Base-by-base conservation (phyloP, 1,284 basidiomycete genomes). In the Trichosporon sp. region DNA sequence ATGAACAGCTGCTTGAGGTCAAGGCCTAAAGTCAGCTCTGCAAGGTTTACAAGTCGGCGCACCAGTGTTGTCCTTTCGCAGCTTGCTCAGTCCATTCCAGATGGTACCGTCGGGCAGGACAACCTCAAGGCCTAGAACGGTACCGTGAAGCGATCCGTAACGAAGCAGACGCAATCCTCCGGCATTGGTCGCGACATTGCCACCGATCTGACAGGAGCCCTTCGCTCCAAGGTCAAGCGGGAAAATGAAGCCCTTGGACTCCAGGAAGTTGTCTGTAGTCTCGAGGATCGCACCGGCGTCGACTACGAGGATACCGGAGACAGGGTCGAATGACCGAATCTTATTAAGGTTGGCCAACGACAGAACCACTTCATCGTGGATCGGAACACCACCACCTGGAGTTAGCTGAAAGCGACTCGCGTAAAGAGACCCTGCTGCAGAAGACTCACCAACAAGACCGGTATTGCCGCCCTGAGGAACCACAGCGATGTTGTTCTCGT, bases 381-480 rank as follows among this genome's bases (percentile, higher is more conserved):
- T 80, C 0, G 96, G 95, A 10, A 97, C 91, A 66, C 93, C 89
- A 21, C 96, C 96, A n/a, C 96, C 92, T 68, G 62, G 5, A n/a
- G 16, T 54, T 32, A 63, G 64, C n/a, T 13, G 21, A 8, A n/a
- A 2, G 21, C n/a, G n/a, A n/a, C n/a, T n/a, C n/a, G n/a, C n/a
- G n/a, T n/a, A n/a, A n/a, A n/a, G n/a, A n/a, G n/a, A n/a, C n/a
- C 7, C 27, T 8, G 11, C 27, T 1, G 19, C 7, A 4, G 44
- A 59, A 9, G 32, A 76, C 81, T 61, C 59, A 82, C 81, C 85
- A 29, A 99, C 96, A 10, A 99, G 85, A 23, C 96, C 96, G 0
- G 96, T 99, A 82, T 99, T 99, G 31, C 96, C 96, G 58, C 96
- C 95, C 80, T 99, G 96, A 1, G 96, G 96, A 1, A 97, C 94